Conservation (phyloP, 257 asterid species). For the Fraxinus quadrangulata region DNA sequence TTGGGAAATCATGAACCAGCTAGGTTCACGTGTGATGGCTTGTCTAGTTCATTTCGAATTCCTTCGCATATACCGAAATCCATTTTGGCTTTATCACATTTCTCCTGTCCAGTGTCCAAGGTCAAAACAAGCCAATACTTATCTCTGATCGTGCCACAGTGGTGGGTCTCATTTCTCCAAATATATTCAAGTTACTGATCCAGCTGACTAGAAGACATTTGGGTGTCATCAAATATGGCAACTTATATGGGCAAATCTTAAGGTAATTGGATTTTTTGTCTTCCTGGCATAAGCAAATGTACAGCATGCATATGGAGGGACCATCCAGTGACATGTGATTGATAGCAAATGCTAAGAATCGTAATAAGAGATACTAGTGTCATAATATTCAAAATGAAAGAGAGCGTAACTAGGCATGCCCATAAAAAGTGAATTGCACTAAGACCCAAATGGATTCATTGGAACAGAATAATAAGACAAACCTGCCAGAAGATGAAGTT, state of each 20-base stretch:
- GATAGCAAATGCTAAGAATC: not conserved
- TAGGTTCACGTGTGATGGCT: conserved; percentile 2
- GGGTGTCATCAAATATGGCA: not conserved
- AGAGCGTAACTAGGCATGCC: not conserved
- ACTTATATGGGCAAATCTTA: not conserved
- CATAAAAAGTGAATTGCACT: not conserved
- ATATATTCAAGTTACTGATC: not conserved
- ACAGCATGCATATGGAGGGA: not conserved
- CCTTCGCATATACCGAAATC: conserved; percentile 1
- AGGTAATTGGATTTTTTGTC: conserved; percentile 7
- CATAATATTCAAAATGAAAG: not conserved
- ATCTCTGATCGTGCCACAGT: not conserved
- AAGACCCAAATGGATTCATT: conserved; percentile 1
- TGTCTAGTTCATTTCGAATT: not conserved
- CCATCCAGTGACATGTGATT: not conserved
- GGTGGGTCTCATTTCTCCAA: conserved; percentile 3
- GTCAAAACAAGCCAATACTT: conserved; percentile 3
- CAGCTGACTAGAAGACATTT: not conserved
- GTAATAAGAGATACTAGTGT: not conserved
- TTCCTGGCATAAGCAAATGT: not conserved
- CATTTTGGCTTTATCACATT: not conserved
- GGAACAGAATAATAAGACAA: conserved; percentile 29
- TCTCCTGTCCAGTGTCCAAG: not conserved
- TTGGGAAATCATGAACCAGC: conserved; percentile 2
- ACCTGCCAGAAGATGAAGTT: conserved; percentile 99